These are phyloP conservation scores for Irpex sp. DNA, from an alignment of 1,284 basidiomycete species.

Conservation along the genomic window DNA sequence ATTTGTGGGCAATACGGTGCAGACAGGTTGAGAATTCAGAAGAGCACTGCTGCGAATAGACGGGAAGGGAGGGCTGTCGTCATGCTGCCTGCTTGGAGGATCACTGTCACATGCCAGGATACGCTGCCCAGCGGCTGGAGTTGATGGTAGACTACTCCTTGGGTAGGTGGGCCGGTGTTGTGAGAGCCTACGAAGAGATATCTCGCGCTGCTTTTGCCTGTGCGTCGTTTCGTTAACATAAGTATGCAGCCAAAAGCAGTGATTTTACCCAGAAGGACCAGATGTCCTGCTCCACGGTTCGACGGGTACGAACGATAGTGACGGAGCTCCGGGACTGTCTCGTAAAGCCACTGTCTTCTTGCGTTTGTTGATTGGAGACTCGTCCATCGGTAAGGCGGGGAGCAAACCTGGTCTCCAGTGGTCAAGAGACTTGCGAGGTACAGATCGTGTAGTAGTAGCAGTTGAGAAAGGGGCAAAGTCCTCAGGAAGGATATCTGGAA, in stretches of 20 bases:
- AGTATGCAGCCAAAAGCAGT: background rate
- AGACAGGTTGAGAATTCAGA: background rate
- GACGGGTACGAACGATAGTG: background rate
- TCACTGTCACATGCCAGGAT: background rate
- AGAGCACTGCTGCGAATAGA: background rate
- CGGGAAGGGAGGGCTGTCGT: background rate
- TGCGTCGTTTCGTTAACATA: background rate
- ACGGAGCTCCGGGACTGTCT: background rate
- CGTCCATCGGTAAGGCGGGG: background rate
- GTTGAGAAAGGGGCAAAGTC: constrained; percentile 5
- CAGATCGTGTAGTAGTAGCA: background rate
- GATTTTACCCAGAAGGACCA: background rate
- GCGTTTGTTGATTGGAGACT: background rate
- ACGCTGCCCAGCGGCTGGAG: background rate
- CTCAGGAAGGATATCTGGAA: constrained; percentile 2
- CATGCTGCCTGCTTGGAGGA: background rate
- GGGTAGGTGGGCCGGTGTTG: background rate
- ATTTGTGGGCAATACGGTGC: background rate
- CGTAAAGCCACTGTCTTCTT: background rate
- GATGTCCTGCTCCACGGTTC: background rate
- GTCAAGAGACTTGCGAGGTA: background rate
- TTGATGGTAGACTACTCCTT: background rate
- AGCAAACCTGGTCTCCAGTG: background rate
- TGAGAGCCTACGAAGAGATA: background rate
- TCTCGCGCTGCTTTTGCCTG: background rate